Evolutionary conservation across 1,139 yeast species (phyloP).

Genomic region (Geotrichum restrictum): DNA sequence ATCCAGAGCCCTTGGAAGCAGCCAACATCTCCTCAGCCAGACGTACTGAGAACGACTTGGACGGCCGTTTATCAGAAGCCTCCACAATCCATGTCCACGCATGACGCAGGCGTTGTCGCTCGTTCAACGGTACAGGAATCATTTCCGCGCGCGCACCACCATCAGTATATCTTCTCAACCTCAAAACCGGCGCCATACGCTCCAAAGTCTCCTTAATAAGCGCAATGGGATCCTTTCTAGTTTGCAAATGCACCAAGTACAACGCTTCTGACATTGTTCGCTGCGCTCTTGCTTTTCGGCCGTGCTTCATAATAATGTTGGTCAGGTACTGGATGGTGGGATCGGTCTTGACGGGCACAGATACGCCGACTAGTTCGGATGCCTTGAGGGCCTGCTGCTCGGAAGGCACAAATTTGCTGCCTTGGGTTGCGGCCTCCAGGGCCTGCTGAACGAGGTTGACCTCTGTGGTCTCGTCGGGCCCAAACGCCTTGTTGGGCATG

Average conservation of each 20-base stretch:
- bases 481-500: constrained; percentile 34
- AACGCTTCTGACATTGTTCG: constrained; percentile 71
- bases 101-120: constrained; percentile 76
- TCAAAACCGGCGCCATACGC: constrained; percentile 78
- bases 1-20: constrained; percentile 72
- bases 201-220: constrained; percentile 73
- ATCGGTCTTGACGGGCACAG: constrained; percentile 62
- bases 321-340: constrained; percentile 72
- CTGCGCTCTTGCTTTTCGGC: constrained; percentile 80
- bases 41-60: constrained; percentile 79
- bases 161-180: constrained; percentile 71
- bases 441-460: constrained; percentile 29
- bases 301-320: constrained; percentile 88
- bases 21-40: constrained; percentile 83
- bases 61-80: constrained; percentile 72
- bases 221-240: constrained; percentile 71
- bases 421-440: constrained; percentile 20
- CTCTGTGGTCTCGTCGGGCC: constrained; percentile 33
- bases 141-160: constrained; percentile 78
- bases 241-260: constrained; percentile 69
- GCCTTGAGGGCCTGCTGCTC: constrained; percentile 57
- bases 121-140: constrained; percentile 78
- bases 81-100: constrained; percentile 91
- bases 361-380: constrained; percentile 47
- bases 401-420: constrained; percentile 44